Base-by-base conservation (phyloP, 768 basidiomycete genomes). In the Phallus indusiatus region DNA sequence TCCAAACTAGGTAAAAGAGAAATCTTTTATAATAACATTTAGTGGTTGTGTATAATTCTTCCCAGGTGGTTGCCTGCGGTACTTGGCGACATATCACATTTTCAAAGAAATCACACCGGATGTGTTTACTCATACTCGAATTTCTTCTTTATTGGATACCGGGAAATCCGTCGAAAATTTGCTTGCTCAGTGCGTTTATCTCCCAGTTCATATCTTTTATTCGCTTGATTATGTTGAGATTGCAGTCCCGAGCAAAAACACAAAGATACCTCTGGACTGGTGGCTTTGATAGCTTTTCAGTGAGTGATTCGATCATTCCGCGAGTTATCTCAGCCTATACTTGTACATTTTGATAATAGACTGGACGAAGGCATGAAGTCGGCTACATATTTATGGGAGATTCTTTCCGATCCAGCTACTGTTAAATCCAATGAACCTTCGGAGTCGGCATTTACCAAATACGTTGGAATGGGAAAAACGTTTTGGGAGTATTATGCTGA, bases 31-130 rank as follows among this genome's bases (percentile, higher is more conserved):
- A 11, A 46, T 14, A 0, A 16, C 21, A n/a, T 20, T 47, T 17
- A 7, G 22, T 17, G n/a, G 17, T 14, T 47, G 16, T 18, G 20
- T 49, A 42, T n/a, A 10, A n/a, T 14, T 42, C 10, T 35, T 11
- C 14, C 3, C 51, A 70, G 69, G 64, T 14, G 66, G 73, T 34
- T 59, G 69, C 18, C 53, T 72, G 18, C 66, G 70, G 12, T 59
- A 66, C 18, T 62, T 72, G 8, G 64, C 69, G 12, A 67, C 69
- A 1, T 61, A 65, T 24, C 70, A 72, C 56, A 66, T 71, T 50
- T 71, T 70, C 59, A 59, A 54, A 6, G 71, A 72, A 56, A 65
- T 72, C 7, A 53, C 66, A 1, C 70, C 70, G 18, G 63, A 70
- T 36, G 65, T 68, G 1, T 71, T 67, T 50, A 62, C 65, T 1